A percentile compares a stretch with the other conserved stretches of the same genome.
Evolutionary conservation across 2,329 filamentous ascomycete species (phyloP).

Genomic region (Tolypocladium ophioglossoides): DNA sequence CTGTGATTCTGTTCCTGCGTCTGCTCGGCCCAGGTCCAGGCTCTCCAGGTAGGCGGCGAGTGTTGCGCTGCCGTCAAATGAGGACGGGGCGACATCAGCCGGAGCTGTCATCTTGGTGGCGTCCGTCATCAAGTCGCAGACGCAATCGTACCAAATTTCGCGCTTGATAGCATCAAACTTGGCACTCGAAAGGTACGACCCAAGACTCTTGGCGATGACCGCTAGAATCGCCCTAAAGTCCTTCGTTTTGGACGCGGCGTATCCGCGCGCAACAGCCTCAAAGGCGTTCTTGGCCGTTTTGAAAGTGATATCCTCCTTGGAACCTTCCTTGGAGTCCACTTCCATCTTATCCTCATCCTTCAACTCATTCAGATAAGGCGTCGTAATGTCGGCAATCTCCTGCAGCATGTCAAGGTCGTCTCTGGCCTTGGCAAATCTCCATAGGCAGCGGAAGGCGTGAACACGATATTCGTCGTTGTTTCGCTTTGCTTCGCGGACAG

Average conservation of each 20-base stretch:
- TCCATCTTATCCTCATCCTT: slow-evolving; percentile 58
- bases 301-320: slow-evolving; percentile 31
- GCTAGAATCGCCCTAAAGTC: slow-evolving; percentile 25
- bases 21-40: slow-evolving; percentile 34
- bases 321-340: slow-evolving; percentile 42
- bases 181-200: slow-evolving; percentile 25
- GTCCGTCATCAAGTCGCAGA: slow-evolving; percentile 35
- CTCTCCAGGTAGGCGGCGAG: slow-evolving; percentile 31
- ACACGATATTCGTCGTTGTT: slow-evolving; percentile 80
- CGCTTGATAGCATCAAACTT: slow-evolving; percentile 33
- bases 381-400: slow-evolving; percentile 55
- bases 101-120: slow-evolving; percentile 15
- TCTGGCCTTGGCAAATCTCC: slow-evolving; percentile 58
- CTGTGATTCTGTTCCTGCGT: slow-evolving; percentile 41
- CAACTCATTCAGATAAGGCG: slow-evolving; percentile 48
- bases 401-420: slow-evolving; percentile 60
- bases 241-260: slow-evolving; percentile 29
- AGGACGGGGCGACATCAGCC: slow-evolving; percentile 9
- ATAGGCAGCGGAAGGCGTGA: slow-evolving; percentile 62
- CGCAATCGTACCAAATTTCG: slow-evolving; percentile 41
- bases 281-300: slow-evolving; percentile 38
- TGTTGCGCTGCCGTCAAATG: slow-evolving; percentile 7
- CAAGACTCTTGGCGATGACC: slow-evolving; percentile 28
- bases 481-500: slow-evolving; percentile 77
- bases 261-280: slow-evolving; percentile 39